Percentiles rank a stretch among this genome's conserved stretches.
Evolutionary conservation across 495 filamentous ascomycete genomes (phyloP).

Genomic region (Corynascus novoguineensis): DNA sequence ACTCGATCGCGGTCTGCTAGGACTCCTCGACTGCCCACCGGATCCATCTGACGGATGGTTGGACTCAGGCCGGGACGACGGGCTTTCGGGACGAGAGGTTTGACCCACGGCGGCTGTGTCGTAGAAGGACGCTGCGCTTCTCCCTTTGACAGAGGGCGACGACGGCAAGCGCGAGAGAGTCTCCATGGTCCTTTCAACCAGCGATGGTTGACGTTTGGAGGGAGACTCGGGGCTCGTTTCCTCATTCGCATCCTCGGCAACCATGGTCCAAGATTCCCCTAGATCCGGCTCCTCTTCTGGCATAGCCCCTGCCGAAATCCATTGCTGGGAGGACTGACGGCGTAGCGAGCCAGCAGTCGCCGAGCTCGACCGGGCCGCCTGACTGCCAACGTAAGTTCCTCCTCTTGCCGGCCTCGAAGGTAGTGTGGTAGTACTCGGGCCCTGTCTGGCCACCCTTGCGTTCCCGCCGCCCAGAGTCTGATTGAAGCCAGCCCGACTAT

Average conservation of each 20-base stretch:
- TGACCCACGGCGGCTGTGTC: constrained; percentile 24
- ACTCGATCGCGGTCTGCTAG: constrained; percentile 41
- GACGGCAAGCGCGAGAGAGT: constrained; percentile 44
- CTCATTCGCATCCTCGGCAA: not conserved
- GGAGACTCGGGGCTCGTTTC: constrained; percentile 15
- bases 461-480: constrained; percentile 9
- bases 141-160: constrained; percentile 41
- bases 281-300: constrained; percentile 14
- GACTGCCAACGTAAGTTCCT: not conserved
- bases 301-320: constrained; percentile 23
- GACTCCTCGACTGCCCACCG: constrained; percentile 23
- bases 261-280: not conserved
- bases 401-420: constrained; percentile 8
- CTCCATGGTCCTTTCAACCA: constrained; percentile 46
- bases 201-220: constrained; percentile 34
- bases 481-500: constrained; percentile 8
- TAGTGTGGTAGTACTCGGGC: not conserved
- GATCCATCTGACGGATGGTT: constrained; percentile 41
- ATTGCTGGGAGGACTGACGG: constrained; percentile 27
- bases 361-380: constrained; percentile 14
- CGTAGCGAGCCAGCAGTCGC: constrained; percentile 8
- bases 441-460: constrained; percentile 9
- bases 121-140: constrained; percentile 35
- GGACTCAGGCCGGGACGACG: constrained; percentile 39
- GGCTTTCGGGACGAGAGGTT: constrained; percentile 34